Conservation (phyloP, 2,329 filamentous ascomycete genomes). For the Neobulgaria alba region DNA sequence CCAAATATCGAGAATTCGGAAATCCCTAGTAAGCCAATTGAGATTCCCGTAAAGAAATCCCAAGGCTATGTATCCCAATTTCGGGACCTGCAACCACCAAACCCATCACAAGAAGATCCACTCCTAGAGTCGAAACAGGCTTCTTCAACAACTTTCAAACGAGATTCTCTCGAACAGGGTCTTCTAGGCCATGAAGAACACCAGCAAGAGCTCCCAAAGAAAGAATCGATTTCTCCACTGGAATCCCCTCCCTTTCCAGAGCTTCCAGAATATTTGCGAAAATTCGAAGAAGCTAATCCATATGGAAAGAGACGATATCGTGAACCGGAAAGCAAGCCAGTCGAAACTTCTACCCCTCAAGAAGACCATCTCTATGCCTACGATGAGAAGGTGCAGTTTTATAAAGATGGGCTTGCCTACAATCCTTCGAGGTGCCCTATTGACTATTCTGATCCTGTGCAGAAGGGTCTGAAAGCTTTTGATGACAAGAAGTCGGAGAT, state of each 20-base stretch:
- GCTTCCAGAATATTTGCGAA: constrained; percentile 8
- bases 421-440: constrained; percentile 1
- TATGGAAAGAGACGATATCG: constrained; percentile 21
- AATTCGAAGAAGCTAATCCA: constrained; percentile 29
- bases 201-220: no score
- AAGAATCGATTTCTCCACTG: no score
- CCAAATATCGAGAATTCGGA: background rate
- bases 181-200: no score
- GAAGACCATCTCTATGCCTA: constrained; percentile 12
- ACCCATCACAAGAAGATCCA: background rate
- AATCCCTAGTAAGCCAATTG: constrained; percentile 2
- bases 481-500: constrained; percentile 2
- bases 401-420: constrained; percentile 4
- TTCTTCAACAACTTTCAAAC: no score
- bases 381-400: constrained; percentile 10
- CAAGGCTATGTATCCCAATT: constrained; percentile 32
- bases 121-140: no score
- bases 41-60: constrained; percentile 28
- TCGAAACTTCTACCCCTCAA: constrained; percentile 10
- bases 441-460: background rate
- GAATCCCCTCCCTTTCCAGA: no score
- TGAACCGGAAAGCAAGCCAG: constrained; percentile 16
- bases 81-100: constrained; percentile 21
- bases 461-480: constrained; percentile 5
- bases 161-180: no score